Conservation (phyloP, 345 rosid species). For the Rhodamnia rubescens region DNA sequence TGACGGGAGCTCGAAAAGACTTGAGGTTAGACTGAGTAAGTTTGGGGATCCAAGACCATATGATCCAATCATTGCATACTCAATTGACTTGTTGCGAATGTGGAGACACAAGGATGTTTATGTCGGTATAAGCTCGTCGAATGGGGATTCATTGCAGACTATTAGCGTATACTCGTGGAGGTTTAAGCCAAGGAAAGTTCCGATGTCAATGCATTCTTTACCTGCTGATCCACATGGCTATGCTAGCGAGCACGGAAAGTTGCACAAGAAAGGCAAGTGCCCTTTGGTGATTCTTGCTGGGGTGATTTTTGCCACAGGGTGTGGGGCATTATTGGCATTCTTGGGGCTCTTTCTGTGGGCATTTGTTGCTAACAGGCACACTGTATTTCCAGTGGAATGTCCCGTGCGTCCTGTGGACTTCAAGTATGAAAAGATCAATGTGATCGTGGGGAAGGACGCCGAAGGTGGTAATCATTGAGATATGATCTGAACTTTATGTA, state of each 20-base stretch:
- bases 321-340: constrained; percentile 33
- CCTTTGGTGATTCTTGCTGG: constrained; percentile 29
- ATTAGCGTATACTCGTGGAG: constrained; percentile 36
- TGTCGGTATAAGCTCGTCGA: constrained; percentile 26
- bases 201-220: constrained; percentile 31
- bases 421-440: constrained; percentile 33
- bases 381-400: constrained; percentile 9
- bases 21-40: constrained; percentile 37
- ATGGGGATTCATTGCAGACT: constrained; percentile 8
- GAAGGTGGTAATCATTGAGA: neutral
- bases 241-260: neutral
- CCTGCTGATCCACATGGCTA: constrained; percentile 15
- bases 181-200: constrained; percentile 21
- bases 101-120: constrained; percentile 27
- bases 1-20: constrained; percentile 29
- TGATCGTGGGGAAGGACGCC: neutral
- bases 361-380: constrained; percentile 14
- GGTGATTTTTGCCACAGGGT: constrained; percentile 26
- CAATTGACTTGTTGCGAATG: constrained; percentile 21
- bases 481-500: neutral
- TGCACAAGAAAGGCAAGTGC: constrained; percentile 5
- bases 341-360: constrained; percentile 24
- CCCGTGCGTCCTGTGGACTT: constrained; percentile 9
- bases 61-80: constrained; percentile 19
- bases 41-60: constrained; percentile 23